Evolutionary conservation across 768 basidiomycete genomes (phyloP), one percentile per base, ranked within the genome.

Genomic region (Pleurotus tuber-regium): DNA sequence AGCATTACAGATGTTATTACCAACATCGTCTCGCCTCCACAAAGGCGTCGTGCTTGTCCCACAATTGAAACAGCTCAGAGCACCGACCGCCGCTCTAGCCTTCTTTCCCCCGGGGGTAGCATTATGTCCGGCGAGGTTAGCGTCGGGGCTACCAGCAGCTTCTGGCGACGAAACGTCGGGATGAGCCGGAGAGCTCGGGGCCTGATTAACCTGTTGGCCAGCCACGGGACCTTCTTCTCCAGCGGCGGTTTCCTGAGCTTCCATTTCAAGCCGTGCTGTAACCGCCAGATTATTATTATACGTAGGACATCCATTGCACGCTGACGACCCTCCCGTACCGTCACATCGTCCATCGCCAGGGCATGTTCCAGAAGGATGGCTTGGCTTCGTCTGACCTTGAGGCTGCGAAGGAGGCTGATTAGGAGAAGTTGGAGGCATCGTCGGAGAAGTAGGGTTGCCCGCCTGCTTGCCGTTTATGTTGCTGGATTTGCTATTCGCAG

Each of bases 271-370:
- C 49, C 73, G 68, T 52, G 73, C 66, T 50, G 72, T 69, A 40
- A 75, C 71, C 54, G 74, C 68, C 54, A 83, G 72, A 47, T 79
- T 79, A 64, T 99, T 99, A 76, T 98, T 99, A 72, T 84, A 93
- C 26, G 96, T 95, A 10, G 97, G 97, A 67, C 97, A 99, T 39
- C 97, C 97, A 57, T 87, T 82, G 68, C 97, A 99, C 56, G 91
- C 87, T 54, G 83, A 83, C 57, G 92, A 85, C 48, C 97, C 97
- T 61, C 97, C 97, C 10, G 92, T 95, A 58, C 97, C 97, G 70
- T 99, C 92, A 71, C 97, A 99, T 59, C 91, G 82, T 28, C 97
- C 97, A 71, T 98, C 97, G 52, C 97, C 97, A 3, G 97, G 97
- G 69, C 97, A 99, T n/a, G 95, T 95, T 55, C 89, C 87, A 26